Evolutionary conservation across 2,329 filamentous ascomycete species (phyloP).

Genomic region (Penicillium sp.): DNA sequence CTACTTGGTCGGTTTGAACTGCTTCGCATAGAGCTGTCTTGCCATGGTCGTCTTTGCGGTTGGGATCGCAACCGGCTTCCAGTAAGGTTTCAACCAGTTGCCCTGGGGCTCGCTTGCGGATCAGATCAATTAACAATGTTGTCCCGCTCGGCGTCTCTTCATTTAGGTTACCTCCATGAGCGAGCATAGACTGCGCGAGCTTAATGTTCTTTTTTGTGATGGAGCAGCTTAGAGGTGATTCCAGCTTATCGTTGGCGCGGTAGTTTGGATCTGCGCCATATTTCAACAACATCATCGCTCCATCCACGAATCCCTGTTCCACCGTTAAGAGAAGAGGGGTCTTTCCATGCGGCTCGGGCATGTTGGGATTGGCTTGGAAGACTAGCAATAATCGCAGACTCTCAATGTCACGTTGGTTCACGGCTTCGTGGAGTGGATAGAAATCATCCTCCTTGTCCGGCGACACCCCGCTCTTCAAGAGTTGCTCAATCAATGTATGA

Average conservation of each 20-base stretch:
- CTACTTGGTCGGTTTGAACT: conserved; percentile 60
- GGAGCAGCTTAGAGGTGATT: conserved; percentile 60
- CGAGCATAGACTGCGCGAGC: conserved; percentile 63
- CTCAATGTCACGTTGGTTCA: conserved; percentile 57
- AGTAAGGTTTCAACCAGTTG: conserved; percentile 64
- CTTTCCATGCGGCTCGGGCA: conserved; percentile 52
- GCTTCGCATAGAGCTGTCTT: conserved; percentile 68
- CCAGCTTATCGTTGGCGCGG: conserved; percentile 53
- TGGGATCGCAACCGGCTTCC: conserved; percentile 62
- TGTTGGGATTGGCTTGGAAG: conserved; percentile 63
- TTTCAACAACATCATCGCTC: conserved; percentile 64
- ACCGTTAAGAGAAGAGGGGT: conserved; percentile 59
- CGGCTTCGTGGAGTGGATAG: conserved; percentile 58
- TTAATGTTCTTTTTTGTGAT: conserved; percentile 58
- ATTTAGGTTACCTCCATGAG: conserved; percentile 64
- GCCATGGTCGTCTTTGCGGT: conserved; percentile 64
- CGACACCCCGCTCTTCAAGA: conserved; percentile 62
- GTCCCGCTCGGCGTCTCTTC: conserved; percentile 60
- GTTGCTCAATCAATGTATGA: conserved; percentile 60
- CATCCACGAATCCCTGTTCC: conserved; percentile 60
- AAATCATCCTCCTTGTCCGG: conserved; percentile 54
- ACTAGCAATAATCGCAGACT: conserved; percentile 60
- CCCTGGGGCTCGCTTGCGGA: conserved; percentile 62
- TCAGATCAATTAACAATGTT: conserved; percentile 63
- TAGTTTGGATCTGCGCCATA: conserved; percentile 66